Evolutionary conservation across 2,329 filamentous ascomycete genomes (phyloP).

Genomic region (Geosmithia putterillii): DNA sequence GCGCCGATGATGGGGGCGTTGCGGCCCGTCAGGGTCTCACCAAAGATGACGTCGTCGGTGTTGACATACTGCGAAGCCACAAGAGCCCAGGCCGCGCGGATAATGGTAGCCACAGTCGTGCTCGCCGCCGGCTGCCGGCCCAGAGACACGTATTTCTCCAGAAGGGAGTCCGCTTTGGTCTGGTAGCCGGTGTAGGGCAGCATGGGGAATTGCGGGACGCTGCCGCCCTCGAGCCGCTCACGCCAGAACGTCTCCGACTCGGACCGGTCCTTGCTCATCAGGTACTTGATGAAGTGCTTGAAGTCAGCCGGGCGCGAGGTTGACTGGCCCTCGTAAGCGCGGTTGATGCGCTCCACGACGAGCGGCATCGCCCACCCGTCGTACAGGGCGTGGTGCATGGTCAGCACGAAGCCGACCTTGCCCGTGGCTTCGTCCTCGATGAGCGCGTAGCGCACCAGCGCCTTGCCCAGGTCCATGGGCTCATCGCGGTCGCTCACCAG

Average conservation of each 20-base stretch:
- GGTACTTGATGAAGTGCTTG: conserved; percentile 36
- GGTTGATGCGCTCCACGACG: conserved; percentile 33
- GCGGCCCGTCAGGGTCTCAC: conserved; percentile 46
- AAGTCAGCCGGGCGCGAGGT: conserved; percentile 25
- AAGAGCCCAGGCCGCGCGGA: conserved; percentile 47
- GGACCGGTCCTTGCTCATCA: conserved; percentile 22
- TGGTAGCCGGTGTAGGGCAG: conserved; percentile 35
- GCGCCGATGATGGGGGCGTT: conserved; percentile 32
- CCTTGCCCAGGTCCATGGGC: conserved; percentile 29
- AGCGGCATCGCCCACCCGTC: conserved; percentile 44
- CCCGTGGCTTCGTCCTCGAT: conserved; percentile 17
- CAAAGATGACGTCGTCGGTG: conserved; percentile 41
- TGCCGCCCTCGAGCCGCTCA: conserved; percentile 29
- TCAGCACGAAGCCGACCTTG: conserved; percentile 33
- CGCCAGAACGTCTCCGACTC: conserved; percentile 33
- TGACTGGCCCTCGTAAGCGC: conserved; percentile 22
- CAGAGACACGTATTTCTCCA: conserved; percentile 37
- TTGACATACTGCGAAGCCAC: conserved; percentile 40
- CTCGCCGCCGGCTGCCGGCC: conserved; percentile 18
- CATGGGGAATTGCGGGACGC: conserved; percentile 32
- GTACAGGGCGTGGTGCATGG: conserved; percentile 43
- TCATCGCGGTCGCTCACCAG: conserved; percentile 25
- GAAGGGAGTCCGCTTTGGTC: conserved; percentile 35
- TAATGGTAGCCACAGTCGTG: conserved; percentile 40
- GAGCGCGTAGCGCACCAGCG: conserved; percentile 32